These are phyloP conservation scores for Suillus subluteus DNA, from an alignment of 768 basidiomycete species.

Conservation along the genomic window DNA sequence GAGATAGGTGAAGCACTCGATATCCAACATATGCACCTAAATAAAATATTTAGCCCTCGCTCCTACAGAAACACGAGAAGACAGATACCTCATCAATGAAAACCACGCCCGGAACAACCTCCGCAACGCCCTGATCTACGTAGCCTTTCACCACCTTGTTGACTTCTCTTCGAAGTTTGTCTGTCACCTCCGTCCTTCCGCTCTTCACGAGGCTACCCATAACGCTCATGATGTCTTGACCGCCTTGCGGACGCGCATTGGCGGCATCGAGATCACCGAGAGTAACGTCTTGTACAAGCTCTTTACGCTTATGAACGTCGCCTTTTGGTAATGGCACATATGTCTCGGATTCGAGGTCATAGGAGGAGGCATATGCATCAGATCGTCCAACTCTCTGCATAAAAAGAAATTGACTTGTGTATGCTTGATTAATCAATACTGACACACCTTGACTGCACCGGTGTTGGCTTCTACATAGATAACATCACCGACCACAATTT, in stretches of 20 bases:
- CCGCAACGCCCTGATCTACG: conserved; percentile 97
- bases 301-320: conserved; percentile 95
- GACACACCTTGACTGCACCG: conserved; percentile 87
- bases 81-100: conserved; percentile 94
- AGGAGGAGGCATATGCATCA: conserved; percentile 96
- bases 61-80: conserved; percentile 1
- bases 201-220: conserved; percentile 93
- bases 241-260: conserved; percentile 93
- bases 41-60: conserved; percentile 9
- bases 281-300: conserved; percentile 93
- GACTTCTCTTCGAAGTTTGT: conserved; percentile 93
- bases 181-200: conserved; percentile 94
- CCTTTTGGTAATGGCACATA: conserved; percentile 98
- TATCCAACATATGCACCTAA: conserved; percentile 99
- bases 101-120: conserved; percentile 95
- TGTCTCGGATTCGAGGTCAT: conserved; percentile 97
- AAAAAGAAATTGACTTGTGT: conserved; percentile 4
- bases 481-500: conserved; percentile 95
- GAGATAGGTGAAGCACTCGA: conserved; percentile 98
- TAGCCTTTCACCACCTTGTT: conserved; percentile 98
- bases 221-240: conserved; percentile 98
- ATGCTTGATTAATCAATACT: not conserved
- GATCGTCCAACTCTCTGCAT: conserved; percentile 90
- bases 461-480: conserved; percentile 94
- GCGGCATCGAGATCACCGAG: conserved; percentile 95